These are phyloP conservation scores for Astrothelium subdiscretum DNA, from an alignment of 495 filamentous ascomycete species.

Conservation along the genomic window DNA sequence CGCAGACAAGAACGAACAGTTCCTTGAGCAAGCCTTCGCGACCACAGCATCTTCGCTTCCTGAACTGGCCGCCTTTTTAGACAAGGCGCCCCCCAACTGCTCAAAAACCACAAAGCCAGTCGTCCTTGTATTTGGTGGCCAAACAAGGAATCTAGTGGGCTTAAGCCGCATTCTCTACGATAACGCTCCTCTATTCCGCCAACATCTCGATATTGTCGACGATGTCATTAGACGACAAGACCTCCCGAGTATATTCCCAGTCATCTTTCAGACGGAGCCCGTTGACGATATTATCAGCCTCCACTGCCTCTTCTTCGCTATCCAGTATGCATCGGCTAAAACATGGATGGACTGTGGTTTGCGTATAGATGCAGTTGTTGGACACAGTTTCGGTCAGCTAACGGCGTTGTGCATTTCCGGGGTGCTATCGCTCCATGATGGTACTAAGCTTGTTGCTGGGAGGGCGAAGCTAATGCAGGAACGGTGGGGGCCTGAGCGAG, in stretches of 20 bases:
- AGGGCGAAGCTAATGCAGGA: constrained; percentile 13
- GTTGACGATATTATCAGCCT: neutral
- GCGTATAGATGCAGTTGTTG: constrained; percentile 21
- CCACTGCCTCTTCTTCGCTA: constrained; percentile 25
- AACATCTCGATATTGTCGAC: neutral
- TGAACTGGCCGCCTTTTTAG: neutral
- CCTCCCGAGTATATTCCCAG: constrained; percentile 7
- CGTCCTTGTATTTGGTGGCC: neutral
- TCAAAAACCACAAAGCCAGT: neutral
- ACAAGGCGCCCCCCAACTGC: neutral
- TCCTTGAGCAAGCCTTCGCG: neutral
- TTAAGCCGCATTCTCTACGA: neutral
- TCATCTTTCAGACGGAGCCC: neutral
- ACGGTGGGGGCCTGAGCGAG: constrained; percentile 5
- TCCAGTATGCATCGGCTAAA: constrained; percentile 27
- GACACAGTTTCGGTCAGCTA: constrained; percentile 25
- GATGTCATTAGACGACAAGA: neutral
- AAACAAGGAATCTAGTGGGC: neutral
- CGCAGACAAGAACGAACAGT: neutral
- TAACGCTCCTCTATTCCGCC: neutral
- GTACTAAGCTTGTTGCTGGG: constrained; percentile 13
- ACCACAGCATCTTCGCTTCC: neutral
- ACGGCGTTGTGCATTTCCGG: constrained; percentile 16
- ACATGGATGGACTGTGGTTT: constrained; percentile 28
- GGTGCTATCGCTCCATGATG: constrained; percentile 10